Conservation (phyloP, 2,329 filamentous ascomycete genomes). For the Fusarium kyushuense region DNA sequence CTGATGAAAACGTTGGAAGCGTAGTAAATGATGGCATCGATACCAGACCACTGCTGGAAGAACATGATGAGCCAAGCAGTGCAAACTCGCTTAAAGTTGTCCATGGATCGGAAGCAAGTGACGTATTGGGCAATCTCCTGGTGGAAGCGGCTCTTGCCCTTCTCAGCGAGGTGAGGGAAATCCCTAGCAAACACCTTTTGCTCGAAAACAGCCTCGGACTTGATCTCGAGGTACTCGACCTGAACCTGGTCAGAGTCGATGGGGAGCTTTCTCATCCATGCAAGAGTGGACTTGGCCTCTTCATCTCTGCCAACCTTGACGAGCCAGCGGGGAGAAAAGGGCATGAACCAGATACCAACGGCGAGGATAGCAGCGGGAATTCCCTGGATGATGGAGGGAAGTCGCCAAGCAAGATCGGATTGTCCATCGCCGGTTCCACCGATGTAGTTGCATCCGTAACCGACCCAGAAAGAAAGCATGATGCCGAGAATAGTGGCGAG, state of each 20-base stretch:
- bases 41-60: conserved; percentile 61
- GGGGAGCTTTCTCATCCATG: conserved; percentile 47
- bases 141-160: conserved; percentile 57
- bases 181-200: conserved; percentile 75
- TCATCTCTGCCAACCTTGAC: conserved; percentile 76
- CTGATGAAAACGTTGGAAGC: conserved; percentile 70
- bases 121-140: conserved; percentile 63
- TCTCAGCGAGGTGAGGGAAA: conserved; percentile 58
- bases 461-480: conserved; percentile 63
- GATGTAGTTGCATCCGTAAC: conserved; percentile 61
- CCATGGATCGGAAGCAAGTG: conserved; percentile 50
- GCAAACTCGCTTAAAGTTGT: conserved; percentile 71
- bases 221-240: conserved; percentile 85
- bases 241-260: conserved; percentile 75
- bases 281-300: conserved; percentile 62
- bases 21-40: conserved; percentile 58
- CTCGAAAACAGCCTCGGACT: conserved; percentile 81
- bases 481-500: conserved; percentile 58
- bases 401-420: conserved; percentile 57
- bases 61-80: conserved; percentile 74
- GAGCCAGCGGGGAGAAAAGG: conserved; percentile 82
- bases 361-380: conserved; percentile 66
- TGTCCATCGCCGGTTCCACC: conserved; percentile 59
- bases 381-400: conserved; percentile 61
- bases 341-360: conserved; percentile 81